phyloP scores from a whole-genome alignment of 164 flowering plant species.

The Magnolia officinalis region DNA sequence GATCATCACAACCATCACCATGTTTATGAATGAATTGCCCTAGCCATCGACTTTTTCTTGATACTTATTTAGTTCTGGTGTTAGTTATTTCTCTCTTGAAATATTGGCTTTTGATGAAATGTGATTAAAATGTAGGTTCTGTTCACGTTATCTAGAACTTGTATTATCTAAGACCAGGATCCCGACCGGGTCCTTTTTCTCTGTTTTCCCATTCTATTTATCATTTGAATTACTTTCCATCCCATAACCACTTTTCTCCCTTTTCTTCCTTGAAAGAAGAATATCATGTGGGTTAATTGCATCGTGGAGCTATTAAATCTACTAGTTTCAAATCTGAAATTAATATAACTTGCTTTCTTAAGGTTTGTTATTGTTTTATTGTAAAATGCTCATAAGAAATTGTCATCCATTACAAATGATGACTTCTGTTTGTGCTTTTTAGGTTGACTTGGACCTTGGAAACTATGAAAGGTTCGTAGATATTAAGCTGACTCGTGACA shows the following conservation, averaged over 20 bases:
- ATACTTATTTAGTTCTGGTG: too few species aligned
- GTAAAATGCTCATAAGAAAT: background rate
- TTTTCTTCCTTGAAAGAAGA: too few species aligned
- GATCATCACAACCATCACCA: too few species aligned
- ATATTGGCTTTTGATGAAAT: background rate
- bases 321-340: background rate
- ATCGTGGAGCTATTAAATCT: background rate
- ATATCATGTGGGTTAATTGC: background rate
- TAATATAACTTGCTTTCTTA: background rate
- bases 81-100: background rate
- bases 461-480: slow-evolving; percentile 92
- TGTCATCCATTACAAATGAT: background rate
- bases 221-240: too few species aligned
- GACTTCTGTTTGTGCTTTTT: slow-evolving; percentile 1
- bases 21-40: too few species aligned
- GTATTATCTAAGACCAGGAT: background rate
- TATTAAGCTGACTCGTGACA: slow-evolving; percentile 74
- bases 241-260: too few species aligned
- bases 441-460: slow-evolving; percentile 99
- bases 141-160: background rate
- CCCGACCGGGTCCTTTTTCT: too few species aligned
- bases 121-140: background rate
- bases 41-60: too few species aligned
- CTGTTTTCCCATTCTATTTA: too few species aligned
- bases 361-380: background rate